Percentiles rank a stretch among this genome's conserved stretches.
These are phyloP conservation scores for Fusarium tuaranense DNA, from an alignment of 2,329 filamentous ascomycete genomes.

Conservation along the genomic window DNA sequence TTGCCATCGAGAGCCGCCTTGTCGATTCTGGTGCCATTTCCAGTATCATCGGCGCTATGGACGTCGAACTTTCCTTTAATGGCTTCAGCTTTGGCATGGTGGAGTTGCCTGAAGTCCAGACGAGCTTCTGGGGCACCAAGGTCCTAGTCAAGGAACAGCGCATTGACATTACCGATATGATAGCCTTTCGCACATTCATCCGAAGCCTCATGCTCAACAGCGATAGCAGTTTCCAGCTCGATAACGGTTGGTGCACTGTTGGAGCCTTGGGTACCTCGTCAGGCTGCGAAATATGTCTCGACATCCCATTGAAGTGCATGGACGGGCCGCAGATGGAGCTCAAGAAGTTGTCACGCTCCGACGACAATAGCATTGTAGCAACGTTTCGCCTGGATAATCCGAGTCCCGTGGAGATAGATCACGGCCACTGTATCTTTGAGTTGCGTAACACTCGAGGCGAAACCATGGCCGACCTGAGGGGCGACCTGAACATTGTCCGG, in stretches of 20 bases:
- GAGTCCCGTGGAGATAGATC: constrained; percentile 48
- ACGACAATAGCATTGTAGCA: constrained; percentile 27
- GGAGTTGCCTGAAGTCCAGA: constrained; percentile 45
- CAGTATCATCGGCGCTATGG: constrained; percentile 46
- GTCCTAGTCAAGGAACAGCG: constrained; percentile 44
- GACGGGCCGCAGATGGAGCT: constrained; percentile 38
- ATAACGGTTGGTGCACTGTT: constrained; percentile 45
- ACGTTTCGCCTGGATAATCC: constrained; percentile 45
- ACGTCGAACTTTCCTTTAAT: constrained; percentile 47
- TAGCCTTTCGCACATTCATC: constrained; percentile 46
- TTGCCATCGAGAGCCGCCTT: constrained; percentile 47
- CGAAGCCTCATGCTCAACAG: constrained; percentile 46
- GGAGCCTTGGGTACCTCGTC: constrained; percentile 40
- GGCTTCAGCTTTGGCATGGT: constrained; percentile 46
- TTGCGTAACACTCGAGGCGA: constrained; percentile 44
- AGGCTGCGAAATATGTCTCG: constrained; percentile 34
- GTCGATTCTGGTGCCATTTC: constrained; percentile 47
- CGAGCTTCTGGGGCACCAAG: constrained; percentile 43
- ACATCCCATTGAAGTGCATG: constrained; percentile 46
- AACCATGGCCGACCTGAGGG: constrained; percentile 44
- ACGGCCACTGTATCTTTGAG: constrained; percentile 48
- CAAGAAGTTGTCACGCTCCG: constrained; percentile 34
- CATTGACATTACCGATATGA: constrained; percentile 46
- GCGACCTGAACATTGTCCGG: constrained; percentile 44
- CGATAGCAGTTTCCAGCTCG: constrained; percentile 44